These are phyloP conservation scores for Dictyostelium discoideum DNA, from an alignment of 78 protist species.

Conservation along the genomic window DNA sequence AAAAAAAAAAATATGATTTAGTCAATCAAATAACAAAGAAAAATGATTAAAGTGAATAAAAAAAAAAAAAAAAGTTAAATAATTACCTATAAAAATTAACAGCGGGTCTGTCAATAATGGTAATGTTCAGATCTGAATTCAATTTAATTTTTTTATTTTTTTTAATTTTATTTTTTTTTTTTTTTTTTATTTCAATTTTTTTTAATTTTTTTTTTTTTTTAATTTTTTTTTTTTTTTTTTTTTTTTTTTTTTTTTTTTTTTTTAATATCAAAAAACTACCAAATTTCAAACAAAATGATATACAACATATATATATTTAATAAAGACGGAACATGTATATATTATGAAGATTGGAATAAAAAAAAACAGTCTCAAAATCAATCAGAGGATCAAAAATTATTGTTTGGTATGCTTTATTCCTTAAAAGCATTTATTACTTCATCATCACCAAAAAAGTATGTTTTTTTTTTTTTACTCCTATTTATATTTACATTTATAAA, in stretches of 20 bases:
- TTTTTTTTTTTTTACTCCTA: neutral
- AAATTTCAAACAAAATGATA: neutral
- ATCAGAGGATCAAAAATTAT: slow-evolving; percentile 82
- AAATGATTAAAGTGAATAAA: no score
- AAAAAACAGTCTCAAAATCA: slow-evolving; percentile 39
- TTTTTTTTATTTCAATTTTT: no score
- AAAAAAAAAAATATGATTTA: no score
- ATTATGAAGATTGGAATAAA: slow-evolving; percentile 81
- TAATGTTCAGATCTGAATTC: no score
- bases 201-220: no score
- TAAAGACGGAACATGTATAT: slow-evolving; percentile 61
- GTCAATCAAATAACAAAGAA: no score
- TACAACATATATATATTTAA: slow-evolving; percentile 79
- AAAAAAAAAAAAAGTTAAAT: no score
- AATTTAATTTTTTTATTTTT: no score
- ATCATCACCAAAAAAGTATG: slow-evolving; percentile 76
- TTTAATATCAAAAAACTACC: neutral
- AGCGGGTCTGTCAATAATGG: no score
- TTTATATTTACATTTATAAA: neutral
- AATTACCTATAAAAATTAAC: no score
- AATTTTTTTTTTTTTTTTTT: neutral
- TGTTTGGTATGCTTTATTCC: slow-evolving; percentile 82
- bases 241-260: neutral
- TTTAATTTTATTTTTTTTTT: no score
- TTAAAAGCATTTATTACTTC: slow-evolving; percentile 51